These are phyloP conservation scores for Fomitopsis schrenkii DNA, from an alignment of 1,284 basidiomycete species.

Conservation along the genomic window DNA sequence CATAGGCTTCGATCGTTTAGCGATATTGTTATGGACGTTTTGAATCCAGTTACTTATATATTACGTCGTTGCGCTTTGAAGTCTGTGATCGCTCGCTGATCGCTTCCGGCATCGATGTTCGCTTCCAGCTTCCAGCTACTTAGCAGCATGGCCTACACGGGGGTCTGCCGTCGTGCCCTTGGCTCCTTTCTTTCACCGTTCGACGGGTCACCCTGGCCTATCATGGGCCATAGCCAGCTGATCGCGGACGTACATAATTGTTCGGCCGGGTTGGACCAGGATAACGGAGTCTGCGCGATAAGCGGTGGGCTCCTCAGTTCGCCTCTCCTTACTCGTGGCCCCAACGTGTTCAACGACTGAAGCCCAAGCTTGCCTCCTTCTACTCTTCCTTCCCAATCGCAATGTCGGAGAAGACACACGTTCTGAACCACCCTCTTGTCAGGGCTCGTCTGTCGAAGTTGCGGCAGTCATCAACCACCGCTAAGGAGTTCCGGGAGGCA, in stretches of 20 bases:
- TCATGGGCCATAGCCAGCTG: not conserved
- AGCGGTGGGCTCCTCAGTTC: not conserved
- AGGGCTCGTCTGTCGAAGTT: conserved; percentile 71
- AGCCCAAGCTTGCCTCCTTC: not conserved
- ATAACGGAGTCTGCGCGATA: not conserved
- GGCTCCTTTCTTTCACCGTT: not conserved
- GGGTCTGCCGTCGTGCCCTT: not conserved
- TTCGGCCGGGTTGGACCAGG: not conserved
- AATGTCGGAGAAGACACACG: conserved; percentile 40
- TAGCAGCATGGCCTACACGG: not conserved
- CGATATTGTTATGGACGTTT: not conserved
- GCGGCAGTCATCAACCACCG: conserved; percentile 53
- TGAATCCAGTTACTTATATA: not conserved
- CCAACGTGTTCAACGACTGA: not conserved
- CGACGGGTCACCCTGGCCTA: not conserved
- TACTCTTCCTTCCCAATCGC: not conserved
- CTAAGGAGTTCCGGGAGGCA: conserved; percentile 81
- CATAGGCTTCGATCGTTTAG: not conserved
- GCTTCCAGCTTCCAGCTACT: not conserved
- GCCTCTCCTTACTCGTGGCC: not conserved
- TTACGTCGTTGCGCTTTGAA: not conserved
- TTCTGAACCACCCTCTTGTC: conserved; percentile 71
- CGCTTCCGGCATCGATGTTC: not conserved
- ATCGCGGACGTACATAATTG: not conserved
- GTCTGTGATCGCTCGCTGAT: not conserved